A percentile compares a stretch with the other conserved stretches of the same genome.
Evolutionary conservation across 2,329 filamentous ascomycete species (phyloP).

Genomic region (Arthrobotrys sphaeroides): DNA sequence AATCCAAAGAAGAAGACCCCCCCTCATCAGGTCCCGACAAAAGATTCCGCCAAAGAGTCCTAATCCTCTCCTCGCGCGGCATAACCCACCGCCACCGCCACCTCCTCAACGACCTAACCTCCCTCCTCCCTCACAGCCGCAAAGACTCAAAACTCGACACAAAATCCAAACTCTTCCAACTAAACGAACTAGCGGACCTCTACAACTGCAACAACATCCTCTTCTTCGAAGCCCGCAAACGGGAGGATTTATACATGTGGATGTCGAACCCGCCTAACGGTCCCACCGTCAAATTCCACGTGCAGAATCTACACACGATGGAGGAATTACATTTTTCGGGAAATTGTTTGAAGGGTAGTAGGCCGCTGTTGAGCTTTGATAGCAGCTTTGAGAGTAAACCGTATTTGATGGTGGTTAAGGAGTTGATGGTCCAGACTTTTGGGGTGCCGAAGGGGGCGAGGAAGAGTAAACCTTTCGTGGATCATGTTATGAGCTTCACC

Average conservation of each 20-base stretch:
- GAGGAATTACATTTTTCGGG: slow-evolving; percentile 96
- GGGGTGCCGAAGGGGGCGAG: slow-evolving; percentile 87
- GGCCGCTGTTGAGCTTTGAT: slow-evolving; percentile 92
- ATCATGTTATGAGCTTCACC: slow-evolving; percentile 93
- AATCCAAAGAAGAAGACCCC: slow-evolving; percentile 65
- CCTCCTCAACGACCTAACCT: slow-evolving; percentile 85
- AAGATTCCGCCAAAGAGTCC: slow-evolving; percentile 78
- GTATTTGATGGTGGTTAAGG: slow-evolving; percentile 83
- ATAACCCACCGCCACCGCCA: slow-evolving; percentile 94
- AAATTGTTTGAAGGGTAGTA: slow-evolving; percentile 92
- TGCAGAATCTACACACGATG: slow-evolving; percentile 93
- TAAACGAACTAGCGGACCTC: slow-evolving; percentile 79
- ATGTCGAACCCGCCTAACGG: slow-evolving; percentile 89
- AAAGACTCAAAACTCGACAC: slow-evolving; percentile 98
- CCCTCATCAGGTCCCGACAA: slow-evolving; percentile 63
- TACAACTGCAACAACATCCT: slow-evolving; percentile 95
- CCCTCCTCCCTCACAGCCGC: slow-evolving; percentile 87
- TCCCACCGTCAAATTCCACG: slow-evolving; percentile 77
- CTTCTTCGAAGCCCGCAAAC: slow-evolving; percentile 95
- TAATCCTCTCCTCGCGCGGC: slow-evolving; percentile 91
- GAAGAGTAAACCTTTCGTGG: slow-evolving; percentile 94
- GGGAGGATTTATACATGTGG: slow-evolving; percentile 93
- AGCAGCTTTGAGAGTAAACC: slow-evolving; percentile 82
- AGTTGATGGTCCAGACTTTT: slow-evolving; percentile 88
- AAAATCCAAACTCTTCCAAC: slow-evolving; percentile 83